phyloP scores from a whole-genome alignment of 176 grass and related monocot species.

The Zoysia japonica region DNA sequence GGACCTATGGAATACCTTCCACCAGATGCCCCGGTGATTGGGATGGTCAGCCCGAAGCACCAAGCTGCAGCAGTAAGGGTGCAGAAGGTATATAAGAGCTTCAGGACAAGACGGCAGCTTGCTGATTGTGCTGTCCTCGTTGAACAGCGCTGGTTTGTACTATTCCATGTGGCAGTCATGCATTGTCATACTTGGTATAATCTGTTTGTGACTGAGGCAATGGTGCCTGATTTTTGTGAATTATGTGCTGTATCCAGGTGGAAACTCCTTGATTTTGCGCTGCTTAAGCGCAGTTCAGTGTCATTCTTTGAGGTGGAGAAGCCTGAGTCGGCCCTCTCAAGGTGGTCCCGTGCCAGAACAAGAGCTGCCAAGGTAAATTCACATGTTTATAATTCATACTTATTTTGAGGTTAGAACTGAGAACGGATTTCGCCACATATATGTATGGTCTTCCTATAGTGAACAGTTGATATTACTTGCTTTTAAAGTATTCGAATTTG shows the following conservation, averaged over 20 bases:
- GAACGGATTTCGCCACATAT: not conserved
- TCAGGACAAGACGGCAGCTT: constrained; percentile 80
- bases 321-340: constrained; percentile 68
- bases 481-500: constrained; percentile 20
- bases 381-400: constrained; percentile 1
- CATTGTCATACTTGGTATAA: not conserved
- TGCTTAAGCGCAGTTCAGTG: constrained; percentile 81
- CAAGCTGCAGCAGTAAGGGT: constrained; percentile 69
- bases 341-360: constrained; percentile 82
- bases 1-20: constrained; percentile 37
- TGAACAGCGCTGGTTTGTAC: constrained; percentile 84
- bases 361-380: constrained; percentile 77
- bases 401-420: constrained; percentile 7
- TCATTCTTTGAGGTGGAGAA: constrained; percentile 80
- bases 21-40: constrained; percentile 42
- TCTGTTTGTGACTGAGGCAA: not conserved
- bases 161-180: constrained; percentile 2
- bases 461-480: not conserved
- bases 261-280: constrained; percentile 80
- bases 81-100: constrained; percentile 92
- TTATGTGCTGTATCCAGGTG: constrained; percentile 56
- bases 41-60: constrained; percentile 58
- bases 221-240: constrained; percentile 16
- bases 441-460: not conserved
- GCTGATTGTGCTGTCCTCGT: constrained; percentile 89